phyloP scores from a whole-genome alignment of 192 early-diverging fungal genomes.

The Coemansia sp. region DNA sequence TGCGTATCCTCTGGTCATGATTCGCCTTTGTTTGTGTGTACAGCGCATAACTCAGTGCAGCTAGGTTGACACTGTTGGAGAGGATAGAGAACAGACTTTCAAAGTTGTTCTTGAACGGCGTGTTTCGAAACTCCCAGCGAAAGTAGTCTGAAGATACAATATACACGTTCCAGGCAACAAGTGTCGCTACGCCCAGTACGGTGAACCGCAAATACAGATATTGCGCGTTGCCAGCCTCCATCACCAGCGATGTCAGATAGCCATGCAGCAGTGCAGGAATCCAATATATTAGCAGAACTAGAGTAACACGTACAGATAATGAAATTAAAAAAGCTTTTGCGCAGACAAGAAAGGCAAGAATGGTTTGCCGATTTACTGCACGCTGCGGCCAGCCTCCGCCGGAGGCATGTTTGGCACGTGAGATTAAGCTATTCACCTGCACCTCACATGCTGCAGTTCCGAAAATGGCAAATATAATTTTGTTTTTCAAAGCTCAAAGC shows the following conservation, averaged over 20 bases:
- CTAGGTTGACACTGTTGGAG: slow-evolving; percentile 60
- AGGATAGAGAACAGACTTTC: slow-evolving; percentile 72
- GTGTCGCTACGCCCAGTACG: slow-evolving; percentile 67
- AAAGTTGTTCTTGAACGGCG: slow-evolving; percentile 65
- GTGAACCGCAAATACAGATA: slow-evolving; percentile 59
- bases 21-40: slow-evolving; percentile 48
- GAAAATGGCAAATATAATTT: not conserved
- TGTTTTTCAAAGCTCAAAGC: not conserved
- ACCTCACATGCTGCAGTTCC: not conserved
- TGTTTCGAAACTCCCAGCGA: slow-evolving; percentile 57
- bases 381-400: not conserved
- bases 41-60: slow-evolving; percentile 53
- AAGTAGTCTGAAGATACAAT: slow-evolving; percentile 77
- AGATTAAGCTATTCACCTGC: not conserved
- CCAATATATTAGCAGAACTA: not conserved
- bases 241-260: not conserved
- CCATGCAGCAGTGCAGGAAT: not conserved
- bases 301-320: not conserved
- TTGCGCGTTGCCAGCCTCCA: slow-evolving; percentile 13
- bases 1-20: slow-evolving; percentile 35
- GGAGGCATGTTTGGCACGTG: not conserved
- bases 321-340: not conserved
- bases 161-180: slow-evolving; percentile 79
- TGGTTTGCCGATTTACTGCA: not conserved
- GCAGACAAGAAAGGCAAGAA: not conserved